Evolutionary conservation across 2,329 filamentous ascomycete genomes (phyloP), one percentile per base, ranked within the genome.

Genomic region (Arthrobotrys iridis): DNA sequence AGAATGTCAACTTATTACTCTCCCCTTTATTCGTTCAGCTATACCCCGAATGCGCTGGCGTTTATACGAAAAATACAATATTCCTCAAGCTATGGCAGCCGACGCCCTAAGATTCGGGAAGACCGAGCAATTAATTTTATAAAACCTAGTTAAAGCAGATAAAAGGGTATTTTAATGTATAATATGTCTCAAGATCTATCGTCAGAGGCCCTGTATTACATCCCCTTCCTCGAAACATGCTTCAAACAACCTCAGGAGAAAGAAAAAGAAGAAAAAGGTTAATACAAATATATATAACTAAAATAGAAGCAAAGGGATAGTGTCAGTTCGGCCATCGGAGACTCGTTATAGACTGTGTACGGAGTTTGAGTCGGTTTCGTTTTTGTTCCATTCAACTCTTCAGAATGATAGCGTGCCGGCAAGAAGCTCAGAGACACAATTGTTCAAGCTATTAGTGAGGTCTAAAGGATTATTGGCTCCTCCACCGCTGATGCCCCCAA

Each of bases 311-410:
- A 37, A 33, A 4, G 5, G 50, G 15, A 35, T 37, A n/a, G 5
- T 55, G 18, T 55, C n/a, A 37, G 50, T 24, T 37, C 30, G 10
- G 57, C 48, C 11, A 35, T 46, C 48, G 50, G 18, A 15, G 11
- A 28, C 18, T 66, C 62, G 35, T 57, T 57, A 45, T 50, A 57
- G 30, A 40, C 13, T 52, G 8, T 37, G 15, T 63, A 22, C 15
- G 26, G 28, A 11, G 22, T 26, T 24, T 35, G 30, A 24, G 22
- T 35, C 50, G 28, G 22, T 37, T n/a, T n/a, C n/a, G n/a, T n/a
- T n/a, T n/a, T n/a, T n/a, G n/a, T n/a, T n/a, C n/a, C n/a, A n/a
- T n/a, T 18, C 10, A 28, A 37, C 15, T n/a, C 59, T 20, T 59
- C 13, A 59, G 35, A 41, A 41, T 59, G 55, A 59, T 20, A 57